Percentiles rank a stretch among this genome's conserved stretches.
phyloP scores from a whole-genome alignment of 164 flowering plant species.

The Umbilicus rupestris region DNA sequence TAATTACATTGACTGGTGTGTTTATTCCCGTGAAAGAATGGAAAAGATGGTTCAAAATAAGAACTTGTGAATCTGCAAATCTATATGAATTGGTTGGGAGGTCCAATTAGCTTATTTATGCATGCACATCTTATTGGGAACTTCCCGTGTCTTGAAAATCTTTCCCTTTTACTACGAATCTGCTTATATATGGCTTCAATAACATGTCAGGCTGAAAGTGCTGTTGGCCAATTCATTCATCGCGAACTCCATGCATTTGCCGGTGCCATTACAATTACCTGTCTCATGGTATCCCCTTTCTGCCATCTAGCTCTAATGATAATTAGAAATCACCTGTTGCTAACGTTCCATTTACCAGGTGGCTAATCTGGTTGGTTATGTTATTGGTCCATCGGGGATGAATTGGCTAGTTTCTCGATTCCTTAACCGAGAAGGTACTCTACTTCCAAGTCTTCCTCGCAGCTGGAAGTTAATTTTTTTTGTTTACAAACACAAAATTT shows the following conservation, averaged over 20 bases:
- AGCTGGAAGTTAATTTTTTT: slow-evolving; percentile 10
- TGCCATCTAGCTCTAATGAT: background rate
- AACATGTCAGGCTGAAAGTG: slow-evolving; percentile 46
- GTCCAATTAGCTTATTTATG: too few relatives aligned
- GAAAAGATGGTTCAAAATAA: too few relatives aligned
- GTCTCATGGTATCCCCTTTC: slow-evolving; percentile 70
- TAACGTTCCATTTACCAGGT: slow-evolving; percentile 36
- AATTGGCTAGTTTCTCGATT: slow-evolving; percentile 62
- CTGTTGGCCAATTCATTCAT: slow-evolving; percentile 37
- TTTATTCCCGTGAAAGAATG: too few relatives aligned
- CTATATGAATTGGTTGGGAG: too few relatives aligned
- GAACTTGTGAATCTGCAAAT: too few relatives aligned
- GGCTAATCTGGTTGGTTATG: slow-evolving; percentile 90
- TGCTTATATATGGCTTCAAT: background rate
- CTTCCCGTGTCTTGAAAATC: background rate
- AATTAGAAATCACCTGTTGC: background rate
- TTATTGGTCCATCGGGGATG: slow-evolving; percentile 78
- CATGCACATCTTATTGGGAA: background rate
- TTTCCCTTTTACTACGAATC: background rate
- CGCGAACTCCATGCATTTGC: slow-evolving; percentile 78
- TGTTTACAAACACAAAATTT: background rate
- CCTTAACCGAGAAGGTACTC: slow-evolving; percentile 56
- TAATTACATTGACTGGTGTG: too few relatives aligned
- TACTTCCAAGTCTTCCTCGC: background rate
- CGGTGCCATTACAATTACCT: slow-evolving; percentile 87